Evolutionary conservation across 441 rosid species (phyloP).

Genomic region (Rhodomyrtus psidioides): DNA sequence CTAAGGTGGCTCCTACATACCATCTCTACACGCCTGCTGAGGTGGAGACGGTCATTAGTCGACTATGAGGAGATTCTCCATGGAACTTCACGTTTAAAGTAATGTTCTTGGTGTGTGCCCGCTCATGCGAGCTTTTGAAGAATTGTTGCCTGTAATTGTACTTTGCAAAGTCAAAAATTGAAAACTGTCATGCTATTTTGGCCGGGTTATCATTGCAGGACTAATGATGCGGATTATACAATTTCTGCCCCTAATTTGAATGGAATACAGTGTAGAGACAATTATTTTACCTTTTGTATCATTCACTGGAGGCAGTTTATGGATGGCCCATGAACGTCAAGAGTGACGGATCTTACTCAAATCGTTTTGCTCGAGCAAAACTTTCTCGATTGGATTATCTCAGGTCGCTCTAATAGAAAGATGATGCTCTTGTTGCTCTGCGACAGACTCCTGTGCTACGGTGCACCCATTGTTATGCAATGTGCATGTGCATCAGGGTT

Average conservation of each 20-base stretch:
- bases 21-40: slow-evolving; percentile 91
- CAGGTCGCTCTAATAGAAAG: background rate
- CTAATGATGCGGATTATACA: background rate
- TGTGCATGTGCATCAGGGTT: background rate
- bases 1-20: slow-evolving; percentile 78
- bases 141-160: background rate
- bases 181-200: background rate
- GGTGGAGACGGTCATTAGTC: slow-evolving; percentile 84
- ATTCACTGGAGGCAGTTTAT: background rate
- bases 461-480: background rate
- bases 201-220: background rate
- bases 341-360: background rate
- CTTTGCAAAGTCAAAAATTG: background rate
- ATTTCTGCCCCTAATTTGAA: background rate
- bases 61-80: slow-evolving; percentile 33
- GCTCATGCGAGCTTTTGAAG: background rate
- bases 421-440: background rate
- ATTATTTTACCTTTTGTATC: background rate
- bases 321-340: background rate
- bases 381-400: background rate
- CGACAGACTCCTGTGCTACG: background rate
- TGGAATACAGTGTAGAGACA: background rate
- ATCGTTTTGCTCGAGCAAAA: background rate
- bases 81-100: background rate
- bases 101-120: background rate